These are phyloP conservation scores for Fusarium sublunatum DNA, from an alignment of 2,329 filamentous ascomycete species.

Conservation along the genomic window DNA sequence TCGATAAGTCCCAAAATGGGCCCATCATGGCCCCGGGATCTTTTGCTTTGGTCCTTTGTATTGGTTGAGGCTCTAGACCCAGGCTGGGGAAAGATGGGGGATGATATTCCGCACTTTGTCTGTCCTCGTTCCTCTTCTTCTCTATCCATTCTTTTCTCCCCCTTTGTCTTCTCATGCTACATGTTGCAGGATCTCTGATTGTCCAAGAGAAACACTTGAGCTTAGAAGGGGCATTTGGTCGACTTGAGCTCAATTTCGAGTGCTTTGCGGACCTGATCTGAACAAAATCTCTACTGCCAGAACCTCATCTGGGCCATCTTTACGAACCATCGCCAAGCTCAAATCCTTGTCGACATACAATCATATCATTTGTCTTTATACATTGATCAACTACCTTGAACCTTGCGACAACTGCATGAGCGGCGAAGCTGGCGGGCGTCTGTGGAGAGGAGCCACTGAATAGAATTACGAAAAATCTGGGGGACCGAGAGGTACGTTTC, in stretches of 20 bases:
- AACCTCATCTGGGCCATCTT: too few relatives aligned
- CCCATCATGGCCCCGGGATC: neutral
- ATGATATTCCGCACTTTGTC: neutral
- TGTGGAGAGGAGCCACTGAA: conserved; percentile 18
- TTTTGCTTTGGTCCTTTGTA: conserved; percentile 2
- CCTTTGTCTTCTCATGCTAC: neutral
- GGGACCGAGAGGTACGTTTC: conserved; percentile 5
- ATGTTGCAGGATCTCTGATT: neutral
- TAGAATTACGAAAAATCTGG: conserved; percentile 21
- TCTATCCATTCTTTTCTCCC: neutral
- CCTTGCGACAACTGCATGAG: neutral
- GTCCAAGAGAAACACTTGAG: neutral
- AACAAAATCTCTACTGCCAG: too few relatives aligned
- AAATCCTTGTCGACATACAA: neutral
- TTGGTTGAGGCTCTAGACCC: conserved; percentile 1
- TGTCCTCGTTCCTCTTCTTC: neutral
- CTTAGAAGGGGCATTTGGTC: neutral
- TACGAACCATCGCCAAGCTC: neutral
- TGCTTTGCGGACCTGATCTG: too few relatives aligned
- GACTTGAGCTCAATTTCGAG: neutral
- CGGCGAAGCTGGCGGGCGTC: neutral
- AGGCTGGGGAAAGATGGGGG: neutral
- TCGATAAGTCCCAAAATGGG: neutral
- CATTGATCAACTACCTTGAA: neutral
- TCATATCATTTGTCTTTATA: too few relatives aligned